Evolutionary conservation across 163 green algal species (phyloP).

Genomic region (Chloroidium sp.): DNA sequence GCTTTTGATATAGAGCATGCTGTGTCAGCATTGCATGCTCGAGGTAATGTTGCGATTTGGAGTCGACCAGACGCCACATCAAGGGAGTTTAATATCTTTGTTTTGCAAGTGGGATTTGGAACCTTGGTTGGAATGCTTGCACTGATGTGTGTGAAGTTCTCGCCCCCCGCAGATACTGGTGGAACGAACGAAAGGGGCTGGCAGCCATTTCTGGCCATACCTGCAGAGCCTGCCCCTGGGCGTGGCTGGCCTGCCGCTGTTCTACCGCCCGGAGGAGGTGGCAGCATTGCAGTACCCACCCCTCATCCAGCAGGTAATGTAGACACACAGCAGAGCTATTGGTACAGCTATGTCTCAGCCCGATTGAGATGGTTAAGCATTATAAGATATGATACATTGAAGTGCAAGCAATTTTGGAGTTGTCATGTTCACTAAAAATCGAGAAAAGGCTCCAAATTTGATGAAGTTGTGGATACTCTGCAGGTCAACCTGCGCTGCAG

Average conservation of each 20-base stretch:
- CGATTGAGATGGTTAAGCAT: neutral
- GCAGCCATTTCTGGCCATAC: conserved; percentile 50
- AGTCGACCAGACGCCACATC: no score
- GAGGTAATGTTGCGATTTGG: no score
- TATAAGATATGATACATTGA: no score
- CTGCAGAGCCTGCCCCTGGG: conserved; percentile 56
- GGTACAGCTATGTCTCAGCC: neutral
- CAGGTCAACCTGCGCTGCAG: conserved; percentile 51
- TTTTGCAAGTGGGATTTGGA: no score
- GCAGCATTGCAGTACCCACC: conserved; percentile 63
- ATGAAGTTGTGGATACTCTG: neutral
- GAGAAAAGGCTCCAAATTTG: no score
- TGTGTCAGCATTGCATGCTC: no score
- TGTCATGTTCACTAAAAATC: no score
- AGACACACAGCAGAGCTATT: neutral
- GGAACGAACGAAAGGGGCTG: conserved; percentile 34
- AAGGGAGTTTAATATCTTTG: no score
- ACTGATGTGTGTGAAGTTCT: no score
- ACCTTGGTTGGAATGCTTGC: no score
- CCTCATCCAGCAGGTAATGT: conserved; percentile 44
- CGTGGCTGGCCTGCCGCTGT: conserved; percentile 67
- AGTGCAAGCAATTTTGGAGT: no score
- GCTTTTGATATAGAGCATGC: no score
- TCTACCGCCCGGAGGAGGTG: conserved; percentile 50
- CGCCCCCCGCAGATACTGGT: conserved; percentile 30